Conservation (phyloP, 352 stramenopile species). For the Ophiocytium majus region DNA sequence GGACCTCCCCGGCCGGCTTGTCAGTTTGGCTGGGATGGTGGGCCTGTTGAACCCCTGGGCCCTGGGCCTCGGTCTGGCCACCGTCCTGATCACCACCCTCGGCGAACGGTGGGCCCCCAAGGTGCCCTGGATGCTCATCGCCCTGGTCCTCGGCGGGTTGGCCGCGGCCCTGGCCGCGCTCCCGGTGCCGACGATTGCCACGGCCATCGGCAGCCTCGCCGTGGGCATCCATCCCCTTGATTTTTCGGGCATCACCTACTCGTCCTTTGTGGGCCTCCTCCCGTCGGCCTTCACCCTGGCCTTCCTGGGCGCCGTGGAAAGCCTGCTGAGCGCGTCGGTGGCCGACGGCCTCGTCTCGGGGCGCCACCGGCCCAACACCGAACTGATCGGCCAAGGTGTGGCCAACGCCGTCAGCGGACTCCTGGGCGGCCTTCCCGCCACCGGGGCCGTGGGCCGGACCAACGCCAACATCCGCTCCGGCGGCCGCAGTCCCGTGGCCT, state of each 20-base stretch:
- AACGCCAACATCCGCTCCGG: not conserved
- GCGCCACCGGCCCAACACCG: not conserved
- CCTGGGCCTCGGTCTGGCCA: not conserved
- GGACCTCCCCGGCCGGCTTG: not conserved
- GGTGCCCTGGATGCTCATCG: not conserved
- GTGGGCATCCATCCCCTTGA: not conserved
- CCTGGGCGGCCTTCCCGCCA: not conserved
- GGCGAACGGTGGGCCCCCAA: not conserved
- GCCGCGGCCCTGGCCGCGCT: too few relatives aligned
- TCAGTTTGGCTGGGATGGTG: not conserved
- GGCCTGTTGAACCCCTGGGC: not conserved
- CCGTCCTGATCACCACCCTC: not conserved
- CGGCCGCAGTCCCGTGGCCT: not conserved
- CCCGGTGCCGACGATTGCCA: constrained; percentile 1
- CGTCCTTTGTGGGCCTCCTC: not conserved
- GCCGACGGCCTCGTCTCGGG: not conserved
- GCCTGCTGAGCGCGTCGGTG: not conserved
- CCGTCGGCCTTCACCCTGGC: not conserved
- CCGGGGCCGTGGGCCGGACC: not conserved
- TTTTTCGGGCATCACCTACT: not conserved
- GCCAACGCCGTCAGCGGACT: not conserved
- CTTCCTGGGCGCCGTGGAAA: not conserved
- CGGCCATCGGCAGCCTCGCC: not conserved
- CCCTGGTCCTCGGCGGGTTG: not conserved
- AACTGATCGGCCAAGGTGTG: constrained; percentile 5